Evolutionary conservation across 768 basidiomycete genomes (phyloP).

Genomic region (Lactarius hengduanensis): DNA sequence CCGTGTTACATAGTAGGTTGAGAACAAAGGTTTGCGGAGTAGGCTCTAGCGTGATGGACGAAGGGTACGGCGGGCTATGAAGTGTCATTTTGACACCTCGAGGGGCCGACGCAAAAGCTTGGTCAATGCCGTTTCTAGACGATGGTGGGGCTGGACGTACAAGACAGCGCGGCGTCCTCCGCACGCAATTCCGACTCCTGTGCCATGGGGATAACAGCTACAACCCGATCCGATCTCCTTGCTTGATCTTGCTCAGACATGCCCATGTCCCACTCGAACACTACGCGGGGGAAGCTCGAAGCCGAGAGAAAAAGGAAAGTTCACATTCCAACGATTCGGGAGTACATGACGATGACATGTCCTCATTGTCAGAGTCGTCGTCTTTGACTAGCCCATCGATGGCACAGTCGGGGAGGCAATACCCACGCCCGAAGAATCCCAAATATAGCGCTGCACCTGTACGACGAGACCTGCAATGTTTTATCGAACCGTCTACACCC

Average conservation of each 20-base stretch:
- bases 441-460: slow-evolving; percentile 20
- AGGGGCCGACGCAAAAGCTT: slow-evolving; percentile 39
- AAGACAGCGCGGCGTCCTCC: slow-evolving; percentile 34
- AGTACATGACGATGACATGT: too few relatives aligned
- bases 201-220: slow-evolving; percentile 75
- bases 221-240: slow-evolving; percentile 54
- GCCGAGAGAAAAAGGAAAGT: too few relatives aligned
- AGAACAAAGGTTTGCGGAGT: slow-evolving; percentile 59
- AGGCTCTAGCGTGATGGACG: slow-evolving; percentile 43
- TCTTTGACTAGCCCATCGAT: too few relatives aligned
- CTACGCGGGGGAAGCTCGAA: too few relatives aligned
- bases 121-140: not conserved
- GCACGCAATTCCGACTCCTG: slow-evolving; percentile 36
- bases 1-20: slow-evolving; percentile 52
- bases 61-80: slow-evolving; percentile 61
- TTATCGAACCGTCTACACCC: slow-evolving; percentile 16
- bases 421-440: too few relatives aligned
- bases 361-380: too few relatives aligned
- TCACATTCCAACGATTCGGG: too few relatives aligned
- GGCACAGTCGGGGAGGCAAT: too few relatives aligned
- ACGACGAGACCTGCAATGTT: slow-evolving; percentile 12
- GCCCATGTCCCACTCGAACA: slow-evolving; percentile 68
- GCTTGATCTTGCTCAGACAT: slow-evolving; percentile 68
- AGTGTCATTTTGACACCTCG: slow-evolving; percentile 56
- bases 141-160: slow-evolving; percentile 38